Conservation (phyloP, 441 rosid genomes). For the Adansonia madagascariensis region DNA sequence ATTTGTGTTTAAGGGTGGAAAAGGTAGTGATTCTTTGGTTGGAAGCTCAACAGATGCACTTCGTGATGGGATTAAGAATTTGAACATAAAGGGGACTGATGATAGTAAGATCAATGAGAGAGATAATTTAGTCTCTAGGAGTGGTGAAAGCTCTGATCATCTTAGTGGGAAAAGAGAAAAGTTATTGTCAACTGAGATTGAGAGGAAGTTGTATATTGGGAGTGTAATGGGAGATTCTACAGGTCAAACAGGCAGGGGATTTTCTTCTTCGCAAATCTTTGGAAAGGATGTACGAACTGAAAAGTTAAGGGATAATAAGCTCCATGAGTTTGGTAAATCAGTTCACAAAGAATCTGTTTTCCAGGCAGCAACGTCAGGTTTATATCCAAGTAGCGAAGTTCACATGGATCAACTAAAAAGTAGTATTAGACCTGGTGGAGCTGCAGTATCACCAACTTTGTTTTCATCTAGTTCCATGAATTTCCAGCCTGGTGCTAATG, state of each 20-base stretch:
- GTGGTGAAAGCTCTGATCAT: slow-evolving; percentile 31
- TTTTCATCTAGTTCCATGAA: slow-evolving; percentile 37
- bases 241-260: slow-evolving; percentile 34
- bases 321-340: slow-evolving; percentile 30
- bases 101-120: slow-evolving; percentile 28
- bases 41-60: slow-evolving; percentile 39
- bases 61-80: slow-evolving; percentile 50
- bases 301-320: slow-evolving; percentile 34
- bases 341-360: slow-evolving; percentile 39
- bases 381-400: slow-evolving; percentile 32
- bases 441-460: slow-evolving; percentile 28
- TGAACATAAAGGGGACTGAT: slow-evolving; percentile 46
- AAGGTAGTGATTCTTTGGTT: slow-evolving; percentile 30
- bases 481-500: slow-evolving; percentile 36
- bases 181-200: slow-evolving; percentile 57
- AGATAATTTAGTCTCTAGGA: slow-evolving; percentile 30
- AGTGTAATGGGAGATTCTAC: slow-evolving; percentile 36
- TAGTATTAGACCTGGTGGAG: slow-evolving; percentile 29
- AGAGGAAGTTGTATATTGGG: slow-evolving; percentile 56
- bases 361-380: slow-evolving; percentile 40
- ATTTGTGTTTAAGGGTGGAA: slow-evolving; percentile 26
- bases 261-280: slow-evolving; percentile 35
- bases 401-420: slow-evolving; percentile 34
- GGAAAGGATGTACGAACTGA: slow-evolving; percentile 37
- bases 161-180: slow-evolving; percentile 48